Base-by-base conservation (phyloP, 1,284 basidiomycete genomes). In the Thecaphora thlaspeos region DNA sequence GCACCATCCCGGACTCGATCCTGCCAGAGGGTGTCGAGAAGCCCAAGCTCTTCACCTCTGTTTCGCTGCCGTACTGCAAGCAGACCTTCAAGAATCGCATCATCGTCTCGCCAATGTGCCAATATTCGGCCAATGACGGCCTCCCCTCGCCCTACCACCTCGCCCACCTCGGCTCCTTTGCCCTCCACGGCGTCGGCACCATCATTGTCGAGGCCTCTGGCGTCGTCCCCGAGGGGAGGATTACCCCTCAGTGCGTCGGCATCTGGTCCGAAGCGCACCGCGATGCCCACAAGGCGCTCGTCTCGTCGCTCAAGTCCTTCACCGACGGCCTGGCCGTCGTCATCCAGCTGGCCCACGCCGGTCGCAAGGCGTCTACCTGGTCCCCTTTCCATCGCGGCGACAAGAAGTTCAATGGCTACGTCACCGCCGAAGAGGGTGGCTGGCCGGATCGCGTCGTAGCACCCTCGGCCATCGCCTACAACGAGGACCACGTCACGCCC, bases 261-360 rank as follows among this genome's bases (percentile, higher is more conserved):
- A 79, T 90, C 41, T 91, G 88, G 88, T 81, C 82, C 7, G 88
- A 90, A 71, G 82, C 82, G 2, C 90, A 93, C 46, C 84, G 87
- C 41, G 82, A 80, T 3, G 82, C 85, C 0, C 81, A 89, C 48
- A 83, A 85, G 70, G 81, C 85, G 32, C 83, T 92, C 55, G 86
- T 89, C 59, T 83, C 87, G 39, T 89, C 88, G 54, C 85, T 87
- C 21, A 88, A 91, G 51, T 55, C 60, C 23, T 62, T 77, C 41
- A 53, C 75, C 82, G 85, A 1, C 85, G 89, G 63, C 82, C 83
- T 47, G 81, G 85, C 42, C 11, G 84, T 91, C 19, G 90, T 85
- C 9, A 84, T 93, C 45, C 90, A 93, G 77, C 82, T 93, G 15
- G 85, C 84, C 0, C 90, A 90, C 75, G 88, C 87, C 0, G 88